Percentiles rank a stretch among this genome's conserved stretches.
phyloP scores from a whole-genome alignment of 1,139 yeast genomes.

The Pneumocystis canis region DNA sequence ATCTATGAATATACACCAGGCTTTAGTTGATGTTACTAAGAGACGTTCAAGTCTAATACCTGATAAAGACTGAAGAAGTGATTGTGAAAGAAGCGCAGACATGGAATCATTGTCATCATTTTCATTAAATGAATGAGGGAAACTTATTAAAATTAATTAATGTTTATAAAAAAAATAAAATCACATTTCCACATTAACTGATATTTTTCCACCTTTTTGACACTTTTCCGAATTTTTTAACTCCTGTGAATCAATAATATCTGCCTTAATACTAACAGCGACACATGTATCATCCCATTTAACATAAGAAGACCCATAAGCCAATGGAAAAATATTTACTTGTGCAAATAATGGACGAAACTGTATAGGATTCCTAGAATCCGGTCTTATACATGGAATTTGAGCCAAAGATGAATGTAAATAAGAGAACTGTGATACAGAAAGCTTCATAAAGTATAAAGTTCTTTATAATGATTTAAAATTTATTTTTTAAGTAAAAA shows the following conservation, averaged over 20 bases:
- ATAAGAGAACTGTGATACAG: neutral
- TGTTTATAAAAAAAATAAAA: neutral
- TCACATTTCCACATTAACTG: neutral
- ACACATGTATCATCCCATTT: neutral
- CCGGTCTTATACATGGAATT: neutral
- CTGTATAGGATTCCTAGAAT: neutral
- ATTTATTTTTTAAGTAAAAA: neutral
- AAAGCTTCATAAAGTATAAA: neutral
- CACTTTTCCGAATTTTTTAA: neutral
- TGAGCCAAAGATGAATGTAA: neutral
- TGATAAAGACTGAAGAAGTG: neutral
- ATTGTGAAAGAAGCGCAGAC: neutral
- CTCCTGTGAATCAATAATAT: neutral
- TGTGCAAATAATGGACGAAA: constrained; percentile 2
- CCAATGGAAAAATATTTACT: neutral
- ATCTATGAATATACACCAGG: neutral
- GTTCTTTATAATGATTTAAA: neutral
- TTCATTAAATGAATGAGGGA: neutral
- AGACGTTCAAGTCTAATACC: neutral
- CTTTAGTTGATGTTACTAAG: neutral
- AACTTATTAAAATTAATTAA: neutral
- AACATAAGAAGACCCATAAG: neutral
- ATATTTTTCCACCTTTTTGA: neutral
- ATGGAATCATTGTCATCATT: neutral
- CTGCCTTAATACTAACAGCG: neutral